A percentile compares a stretch with the other conserved stretches of the same genome.
Conservation (phyloP, 306 rosid genomes). For the Vigna angularis region DNA sequence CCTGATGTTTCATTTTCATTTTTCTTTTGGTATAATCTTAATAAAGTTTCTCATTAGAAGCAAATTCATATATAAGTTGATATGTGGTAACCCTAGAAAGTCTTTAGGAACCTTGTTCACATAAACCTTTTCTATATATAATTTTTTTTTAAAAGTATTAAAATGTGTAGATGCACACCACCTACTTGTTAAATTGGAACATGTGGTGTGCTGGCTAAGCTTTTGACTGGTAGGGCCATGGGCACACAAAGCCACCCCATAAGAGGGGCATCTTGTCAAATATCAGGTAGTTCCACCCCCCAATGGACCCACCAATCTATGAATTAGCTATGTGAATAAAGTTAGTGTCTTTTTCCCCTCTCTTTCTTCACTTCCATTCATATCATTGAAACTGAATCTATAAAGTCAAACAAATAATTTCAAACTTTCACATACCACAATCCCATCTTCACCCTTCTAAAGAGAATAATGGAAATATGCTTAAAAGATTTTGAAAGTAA, state of each 20-base stretch:
- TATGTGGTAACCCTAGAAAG: too few relatives aligned
- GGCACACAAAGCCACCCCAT: constrained; percentile 67
- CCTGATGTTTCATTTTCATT: neutral
- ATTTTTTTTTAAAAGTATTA: neutral
- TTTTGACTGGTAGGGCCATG: constrained; percentile 79
- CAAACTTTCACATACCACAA: neutral
- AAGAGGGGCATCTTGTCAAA: constrained; percentile 55
- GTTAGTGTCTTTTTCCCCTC: neutral
- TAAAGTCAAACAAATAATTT: constrained; percentile 42
- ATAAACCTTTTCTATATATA: neutral
- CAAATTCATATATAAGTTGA: too few relatives aligned
- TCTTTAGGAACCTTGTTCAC: neutral
- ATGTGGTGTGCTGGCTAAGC: constrained; percentile 79
- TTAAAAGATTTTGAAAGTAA: neutral
- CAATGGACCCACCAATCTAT: constrained; percentile 57
- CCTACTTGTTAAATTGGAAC: constrained; percentile 65
- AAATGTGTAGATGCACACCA: constrained; percentile 56
- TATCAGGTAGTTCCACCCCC: constrained; percentile 63
- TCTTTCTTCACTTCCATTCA: constrained; percentile 1
- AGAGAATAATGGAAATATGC: neutral
- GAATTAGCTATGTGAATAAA: constrained; percentile 39
- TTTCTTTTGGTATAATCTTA: too few relatives aligned
- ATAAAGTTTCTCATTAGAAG: too few relatives aligned
- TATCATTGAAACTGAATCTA: constrained; percentile 34
- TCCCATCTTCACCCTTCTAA: constrained; percentile 8